Evolutionary conservation across 1,284 basidiomycete genomes (phyloP), one percentile per base, ranked within the genome.

Genomic region (Austroboletus novae-zelandiae): DNA sequence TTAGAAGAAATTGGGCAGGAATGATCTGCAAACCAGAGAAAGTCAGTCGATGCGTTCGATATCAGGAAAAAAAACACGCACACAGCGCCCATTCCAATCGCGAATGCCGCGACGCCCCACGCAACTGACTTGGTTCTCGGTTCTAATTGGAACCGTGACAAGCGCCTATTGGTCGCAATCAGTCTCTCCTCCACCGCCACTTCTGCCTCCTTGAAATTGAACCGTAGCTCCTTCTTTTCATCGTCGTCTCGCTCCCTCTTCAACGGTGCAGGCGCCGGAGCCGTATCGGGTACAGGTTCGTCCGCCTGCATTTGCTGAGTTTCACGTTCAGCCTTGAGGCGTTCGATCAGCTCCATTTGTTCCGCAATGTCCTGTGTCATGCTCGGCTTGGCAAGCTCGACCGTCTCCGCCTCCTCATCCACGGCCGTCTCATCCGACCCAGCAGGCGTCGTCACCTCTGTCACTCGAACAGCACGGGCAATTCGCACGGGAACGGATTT

Each of bases 31-130:
- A 34, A 14, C 34, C 32, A 2, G 29, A 10, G 31, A 23, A 23
- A 23, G n/a, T n/a, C n/a, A n/a, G 30, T 31, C 30, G 11, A 31
- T 31, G 8, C 30, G 10, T 10, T 23, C 3, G 36, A 35, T 10
- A 13, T 23, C 8, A 8, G 23, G 15, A 37, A 15, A n/a, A 15
- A n/a, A 3, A 40, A 37, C 7, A 64, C 84, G 71, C 64, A 89
- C 87, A 84, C 75, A 56, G 85, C 86, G 52, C 84, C 75, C 66
- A 84, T 71, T 27, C 86, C 87, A 45, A 87, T 74, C 34, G 84
- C 85, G 64, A 91, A 90, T 27, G 83, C 83, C 39, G 85, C 77
- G 10, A 83, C 72, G 35, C 89, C 89, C 88, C 88, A 91, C 1
- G 82, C 84, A 53, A 82, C 72, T 15, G 83, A 82, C 65, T 84